Conservation (phyloP, 768 basidiomycete genomes). For the Boletus pseudopeckii region DNA sequence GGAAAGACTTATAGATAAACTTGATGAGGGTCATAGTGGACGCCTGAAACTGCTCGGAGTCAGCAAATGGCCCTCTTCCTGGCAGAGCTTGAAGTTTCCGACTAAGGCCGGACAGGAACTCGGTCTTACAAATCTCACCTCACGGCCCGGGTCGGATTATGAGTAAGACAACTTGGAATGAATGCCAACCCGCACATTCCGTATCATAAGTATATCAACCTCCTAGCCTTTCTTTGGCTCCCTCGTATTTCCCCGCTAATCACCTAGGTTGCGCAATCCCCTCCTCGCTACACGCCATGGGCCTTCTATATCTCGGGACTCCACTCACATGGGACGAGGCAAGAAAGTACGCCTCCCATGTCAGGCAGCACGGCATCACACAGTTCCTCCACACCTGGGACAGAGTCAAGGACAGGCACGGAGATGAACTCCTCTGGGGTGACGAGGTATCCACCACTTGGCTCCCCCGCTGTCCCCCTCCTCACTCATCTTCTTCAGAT, state of each 20-base stretch:
- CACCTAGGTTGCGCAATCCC: slow-evolving; percentile 11
- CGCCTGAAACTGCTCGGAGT: no score
- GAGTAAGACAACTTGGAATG: background rate
- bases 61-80: no score
- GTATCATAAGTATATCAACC: no score
- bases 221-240: no score
- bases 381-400: slow-evolving; percentile 96
- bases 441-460: slow-evolving; percentile 71
- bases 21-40: no score
- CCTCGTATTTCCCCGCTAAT: background rate
- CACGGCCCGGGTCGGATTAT: no score
- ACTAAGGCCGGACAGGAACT: no score
- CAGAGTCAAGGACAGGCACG: slow-evolving; percentile 82
- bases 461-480: background rate
- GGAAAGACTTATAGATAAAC: no score
- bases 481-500: slow-evolving; percentile 48
- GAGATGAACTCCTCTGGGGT: slow-evolving; percentile 95
- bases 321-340: slow-evolving; percentile 91
- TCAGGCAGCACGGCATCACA: slow-evolving; percentile 87
- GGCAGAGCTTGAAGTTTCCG: no score
- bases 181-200: no score
- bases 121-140: no score
- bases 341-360: slow-evolving; percentile 83
- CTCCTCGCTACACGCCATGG: slow-evolving; percentile 52
- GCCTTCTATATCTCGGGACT: slow-evolving; percentile 88